A percentile compares a stretch with the other conserved stretches of the same genome.
phyloP scores from a whole-genome alignment of 345 rosid genomes.

The Dimocarpus longan region DNA sequence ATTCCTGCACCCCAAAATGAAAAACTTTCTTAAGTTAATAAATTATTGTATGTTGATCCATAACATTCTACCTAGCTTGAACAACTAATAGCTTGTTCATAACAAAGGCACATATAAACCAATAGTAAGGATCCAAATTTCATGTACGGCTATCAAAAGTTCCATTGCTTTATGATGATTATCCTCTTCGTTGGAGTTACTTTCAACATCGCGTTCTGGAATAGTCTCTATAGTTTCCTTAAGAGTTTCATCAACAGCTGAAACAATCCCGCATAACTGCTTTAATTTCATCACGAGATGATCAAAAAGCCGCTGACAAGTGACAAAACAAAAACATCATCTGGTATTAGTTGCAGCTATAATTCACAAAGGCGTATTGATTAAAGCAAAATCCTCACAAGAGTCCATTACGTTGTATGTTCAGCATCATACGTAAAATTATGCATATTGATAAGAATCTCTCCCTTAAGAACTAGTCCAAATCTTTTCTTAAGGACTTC shows the following conservation, averaged over 20 bases:
- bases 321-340: constrained; percentile 2
- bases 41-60: neutral
- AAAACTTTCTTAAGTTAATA: neutral
- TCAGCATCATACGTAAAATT: too few relatives aligned
- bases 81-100: neutral
- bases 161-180: constrained; percentile 46
- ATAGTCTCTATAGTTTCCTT: too few relatives aligned
- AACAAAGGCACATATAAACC: neutral
- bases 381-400: too few relatives aligned
- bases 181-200: constrained; percentile 36
- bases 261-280: too few relatives aligned
- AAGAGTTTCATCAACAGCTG: too few relatives aligned
- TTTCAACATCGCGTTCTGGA: too few relatives aligned
- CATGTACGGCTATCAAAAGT: constrained; percentile 51
- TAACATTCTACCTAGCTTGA: too few relatives aligned
- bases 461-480: constrained; percentile 29
- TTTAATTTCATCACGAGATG: too few relatives aligned
- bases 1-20: neutral
- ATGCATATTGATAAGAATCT: neutral
- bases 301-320: constrained; percentile 36
- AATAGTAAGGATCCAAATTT: constrained; percentile 66
- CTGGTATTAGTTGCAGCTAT: constrained; percentile 22
- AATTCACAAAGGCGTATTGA: neutral
- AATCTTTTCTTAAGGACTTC: too few relatives aligned
- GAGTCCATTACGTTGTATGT: too few relatives aligned